Conservation (phyloP, 257 asterid genomes). For the Coffea canephora region DNA sequence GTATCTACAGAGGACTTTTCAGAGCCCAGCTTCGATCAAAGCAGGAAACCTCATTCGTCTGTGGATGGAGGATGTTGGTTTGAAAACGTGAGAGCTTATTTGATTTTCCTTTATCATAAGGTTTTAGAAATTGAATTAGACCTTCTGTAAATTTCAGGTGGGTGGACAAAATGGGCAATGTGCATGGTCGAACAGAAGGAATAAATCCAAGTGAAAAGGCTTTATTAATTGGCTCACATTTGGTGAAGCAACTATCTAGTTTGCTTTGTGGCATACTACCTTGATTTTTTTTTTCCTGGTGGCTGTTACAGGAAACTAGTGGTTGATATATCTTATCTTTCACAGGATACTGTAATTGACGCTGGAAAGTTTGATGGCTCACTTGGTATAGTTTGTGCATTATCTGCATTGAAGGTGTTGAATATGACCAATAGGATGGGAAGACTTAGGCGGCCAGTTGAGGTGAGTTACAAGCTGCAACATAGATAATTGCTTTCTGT, state of each 20-base stretch:
- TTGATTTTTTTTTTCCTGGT: background rate
- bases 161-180: constrained; percentile 97
- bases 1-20: constrained; percentile 91
- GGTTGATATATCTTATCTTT: constrained; percentile 17
- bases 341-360: constrained; percentile 93
- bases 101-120: constrained; percentile 1
- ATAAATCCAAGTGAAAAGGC: constrained; percentile 74
- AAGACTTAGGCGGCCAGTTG: constrained; percentile 72
- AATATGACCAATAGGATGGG: constrained; percentile 55
- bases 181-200: constrained; percentile 89
- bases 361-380: constrained; percentile 95
- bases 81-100: constrained; percentile 57
- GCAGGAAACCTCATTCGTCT: constrained; percentile 67
- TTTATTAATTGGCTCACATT: constrained; percentile 92
- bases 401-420: constrained; percentile 84
- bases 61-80: constrained; percentile 98
- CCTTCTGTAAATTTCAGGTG: constrained; percentile 50
- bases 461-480: constrained; percentile 47
- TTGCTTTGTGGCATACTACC: constrained; percentile 16
- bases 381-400: constrained; percentile 69
- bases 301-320: constrained; percentile 1
- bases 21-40: constrained; percentile 76
- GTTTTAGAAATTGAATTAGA: constrained; percentile 14
- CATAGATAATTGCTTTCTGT: constrained; percentile 1
- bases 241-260: constrained; percentile 55